phyloP scores from a whole-genome alignment of 179 eudicot species.

The Corrigiola litoralis region DNA sequence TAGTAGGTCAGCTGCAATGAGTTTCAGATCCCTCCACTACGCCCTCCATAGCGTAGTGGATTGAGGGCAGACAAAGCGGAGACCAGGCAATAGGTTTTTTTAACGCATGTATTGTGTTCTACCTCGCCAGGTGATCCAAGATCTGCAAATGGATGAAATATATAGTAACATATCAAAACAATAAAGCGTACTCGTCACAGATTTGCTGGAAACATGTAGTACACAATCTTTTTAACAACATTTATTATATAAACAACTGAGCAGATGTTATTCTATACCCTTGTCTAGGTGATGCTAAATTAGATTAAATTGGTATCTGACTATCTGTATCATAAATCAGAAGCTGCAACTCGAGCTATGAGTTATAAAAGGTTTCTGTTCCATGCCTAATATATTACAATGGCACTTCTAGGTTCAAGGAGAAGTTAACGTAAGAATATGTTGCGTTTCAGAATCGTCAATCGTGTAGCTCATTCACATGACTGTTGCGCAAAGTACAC shows the following conservation, averaged over 20 bases:
- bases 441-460: no score
- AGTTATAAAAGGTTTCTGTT: no score
- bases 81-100: slow-evolving; percentile 14
- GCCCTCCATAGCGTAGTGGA: not conserved
- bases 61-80: slow-evolving; percentile 13
- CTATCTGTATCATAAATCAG: not conserved
- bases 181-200: slow-evolving; percentile 13
- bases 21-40: not conserved
- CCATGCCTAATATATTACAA: no score
- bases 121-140: slow-evolving; percentile 10
- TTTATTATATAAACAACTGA: not conserved
- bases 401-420: no score
- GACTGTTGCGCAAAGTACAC: no score
- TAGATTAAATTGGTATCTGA: not conserved
- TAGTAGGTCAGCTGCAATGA: slow-evolving; percentile 5
- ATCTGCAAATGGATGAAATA: slow-evolving; percentile 6
- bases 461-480: no score
- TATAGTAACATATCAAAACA: slow-evolving; percentile 3
- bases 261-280: not conserved
- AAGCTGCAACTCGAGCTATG: not conserved
- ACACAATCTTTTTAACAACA: not conserved
- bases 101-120: slow-evolving; percentile 6
- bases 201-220: slow-evolving; percentile 6
- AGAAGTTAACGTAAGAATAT: no score
- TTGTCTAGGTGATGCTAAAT: not conserved